Percentiles rank a stretch among this genome's conserved stretches.
Conservation (phyloP, 2,329 filamentous ascomycete genomes). For the Ophiostoma tasmaniense region DNA sequence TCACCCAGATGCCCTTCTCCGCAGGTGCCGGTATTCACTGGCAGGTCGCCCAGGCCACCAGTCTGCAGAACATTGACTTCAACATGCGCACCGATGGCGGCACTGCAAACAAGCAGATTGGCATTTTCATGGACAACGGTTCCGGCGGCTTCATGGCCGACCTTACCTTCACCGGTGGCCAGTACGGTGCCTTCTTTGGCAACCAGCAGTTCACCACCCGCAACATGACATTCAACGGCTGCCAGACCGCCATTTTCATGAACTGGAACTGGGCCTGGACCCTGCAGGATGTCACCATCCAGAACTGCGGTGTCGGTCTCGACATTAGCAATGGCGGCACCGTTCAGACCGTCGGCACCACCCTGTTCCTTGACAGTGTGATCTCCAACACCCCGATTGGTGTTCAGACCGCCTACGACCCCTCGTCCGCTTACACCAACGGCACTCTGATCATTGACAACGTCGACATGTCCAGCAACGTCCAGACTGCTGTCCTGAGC, state of each 20-base stretch:
- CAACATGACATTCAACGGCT: constrained; percentile 73
- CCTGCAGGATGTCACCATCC: constrained; percentile 66
- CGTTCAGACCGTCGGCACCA: constrained; percentile 70
- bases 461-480: constrained; percentile 66
- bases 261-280: constrained; percentile 91
- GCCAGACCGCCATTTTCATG: constrained; percentile 76
- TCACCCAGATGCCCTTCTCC: constrained; percentile 54
- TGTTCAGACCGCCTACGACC: constrained; percentile 65
- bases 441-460: constrained; percentile 83
- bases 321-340: constrained; percentile 63
- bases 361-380: constrained; percentile 72
- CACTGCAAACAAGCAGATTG: constrained; percentile 59
- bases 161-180: constrained; percentile 73
- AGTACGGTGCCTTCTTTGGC: constrained; percentile 68
- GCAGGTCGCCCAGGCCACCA: constrained; percentile 79
- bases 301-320: constrained; percentile 65
- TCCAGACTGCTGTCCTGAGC: constrained; percentile 57
- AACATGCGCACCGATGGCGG: constrained; percentile 63
- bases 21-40: constrained; percentile 68
- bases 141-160: constrained; percentile 79
- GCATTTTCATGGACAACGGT: constrained; percentile 78
- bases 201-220: constrained; percentile 83
- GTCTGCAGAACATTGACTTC: constrained; percentile 72
- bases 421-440: constrained; percentile 52
- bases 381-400: constrained; percentile 69